phyloP scores from a whole-genome alignment of 2,329 filamentous ascomycete species.

The Cyanodermella asteris region DNA sequence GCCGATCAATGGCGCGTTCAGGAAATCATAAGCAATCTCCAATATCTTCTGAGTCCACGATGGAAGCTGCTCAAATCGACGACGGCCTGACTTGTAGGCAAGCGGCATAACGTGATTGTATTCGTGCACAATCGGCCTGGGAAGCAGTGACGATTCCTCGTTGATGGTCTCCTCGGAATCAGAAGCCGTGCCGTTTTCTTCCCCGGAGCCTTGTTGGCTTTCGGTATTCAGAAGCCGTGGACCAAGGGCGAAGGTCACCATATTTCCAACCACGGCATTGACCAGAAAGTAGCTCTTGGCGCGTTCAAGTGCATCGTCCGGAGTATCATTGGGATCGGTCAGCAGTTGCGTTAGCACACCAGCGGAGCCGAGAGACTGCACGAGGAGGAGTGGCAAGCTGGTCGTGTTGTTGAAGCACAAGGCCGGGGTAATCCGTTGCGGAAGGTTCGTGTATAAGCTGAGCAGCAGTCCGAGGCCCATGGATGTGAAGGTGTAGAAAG shows the following conservation, averaged over 20 bases:
- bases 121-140: conserved; percentile 14
- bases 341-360: conserved; percentile 16
- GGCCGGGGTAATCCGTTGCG: conserved; percentile 30
- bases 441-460: conserved; percentile 25
- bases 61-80: conserved; percentile 16
- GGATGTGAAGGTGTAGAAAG: conserved; percentile 27
- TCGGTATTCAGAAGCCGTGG: conserved; percentile 33
- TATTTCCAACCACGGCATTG: conserved; percentile 40
- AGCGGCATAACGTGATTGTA: conserved; percentile 13
- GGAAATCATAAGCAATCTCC: conserved; percentile 26
- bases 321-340: conserved; percentile 20
- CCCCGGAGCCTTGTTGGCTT: conserved; percentile 18
- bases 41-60: conserved; percentile 18
- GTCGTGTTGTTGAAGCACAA: conserved; percentile 37
- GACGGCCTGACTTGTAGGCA: conserved; percentile 14
- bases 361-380: conserved; percentile 6
- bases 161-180: conserved; percentile 20
- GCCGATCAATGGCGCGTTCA: conserved; percentile 41
- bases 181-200: conserved; percentile 8
- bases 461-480: conserved; percentile 23
- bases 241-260: conserved; percentile 41
- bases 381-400: conserved; percentile 12
- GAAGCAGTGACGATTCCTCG: conserved; percentile 31
- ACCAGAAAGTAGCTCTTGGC: conserved; percentile 46
- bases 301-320: conserved; percentile 28